Evolutionary conservation across 306 rosid species (phyloP).

Genomic region (Inga oerstediana): DNA sequence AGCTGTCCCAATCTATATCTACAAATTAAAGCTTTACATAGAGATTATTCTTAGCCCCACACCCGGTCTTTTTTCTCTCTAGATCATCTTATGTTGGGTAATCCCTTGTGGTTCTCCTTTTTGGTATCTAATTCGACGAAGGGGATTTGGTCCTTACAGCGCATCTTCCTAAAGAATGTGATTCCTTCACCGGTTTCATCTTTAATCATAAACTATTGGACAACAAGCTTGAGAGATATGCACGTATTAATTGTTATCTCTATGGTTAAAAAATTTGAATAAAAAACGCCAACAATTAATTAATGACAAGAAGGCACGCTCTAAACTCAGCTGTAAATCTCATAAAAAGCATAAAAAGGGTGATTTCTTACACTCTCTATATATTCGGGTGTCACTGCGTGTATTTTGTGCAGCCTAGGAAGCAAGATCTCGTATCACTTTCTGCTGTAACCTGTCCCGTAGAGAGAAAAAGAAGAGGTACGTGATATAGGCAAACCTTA

Average conservation of each 20-base stretch:
- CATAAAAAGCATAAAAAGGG: slow-evolving; percentile 31
- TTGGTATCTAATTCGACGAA: neutral
- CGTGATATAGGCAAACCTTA: neutral
- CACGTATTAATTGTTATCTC: neutral
- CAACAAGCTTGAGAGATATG: neutral
- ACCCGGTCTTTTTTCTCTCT: neutral
- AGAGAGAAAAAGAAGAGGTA: slow-evolving; percentile 9
- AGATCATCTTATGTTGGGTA: neutral
- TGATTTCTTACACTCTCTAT: slow-evolving; percentile 2
- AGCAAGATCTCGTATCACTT: slow-evolving; percentile 32
- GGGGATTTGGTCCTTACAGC: neutral
- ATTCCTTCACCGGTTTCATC: neutral
- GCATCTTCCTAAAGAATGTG: neutral
- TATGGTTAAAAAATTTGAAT: neutral
- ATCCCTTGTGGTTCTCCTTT: neutral
- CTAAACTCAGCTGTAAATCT: slow-evolving; percentile 34
- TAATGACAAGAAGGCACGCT: neutral
- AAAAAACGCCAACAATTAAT: neutral
- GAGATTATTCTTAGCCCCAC: neutral
- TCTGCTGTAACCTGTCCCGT: neutral
- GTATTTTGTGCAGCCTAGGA: slow-evolving; percentile 5
- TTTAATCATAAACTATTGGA: neutral
- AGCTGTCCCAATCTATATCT: neutral
- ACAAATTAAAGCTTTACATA: neutral
- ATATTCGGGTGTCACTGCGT: slow-evolving; percentile 8